A percentile compares a stretch with the other conserved stretches of the same genome.
These are phyloP conservation scores for Fusarium humuli DNA, from an alignment of 2,329 filamentous ascomycete genomes.

Conservation along the genomic window DNA sequence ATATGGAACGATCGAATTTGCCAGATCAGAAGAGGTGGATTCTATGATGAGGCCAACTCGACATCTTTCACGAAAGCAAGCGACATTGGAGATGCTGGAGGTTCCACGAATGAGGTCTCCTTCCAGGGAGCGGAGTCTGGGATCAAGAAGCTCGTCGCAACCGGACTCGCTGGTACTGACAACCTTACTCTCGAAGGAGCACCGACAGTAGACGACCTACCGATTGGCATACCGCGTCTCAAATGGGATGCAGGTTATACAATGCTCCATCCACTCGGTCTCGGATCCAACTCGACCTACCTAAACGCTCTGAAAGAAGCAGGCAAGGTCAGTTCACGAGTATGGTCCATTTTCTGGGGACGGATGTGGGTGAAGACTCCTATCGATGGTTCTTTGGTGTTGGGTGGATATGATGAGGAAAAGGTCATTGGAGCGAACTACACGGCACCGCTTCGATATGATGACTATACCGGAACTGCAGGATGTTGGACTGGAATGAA, in stretches of 20 bases:
- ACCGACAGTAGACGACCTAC: slow-evolving; percentile 17
- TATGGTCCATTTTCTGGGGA: slow-evolving; percentile 53
- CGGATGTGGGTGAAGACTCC: slow-evolving; percentile 47
- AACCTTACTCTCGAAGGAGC: slow-evolving; percentile 13
- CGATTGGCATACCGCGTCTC: slow-evolving; percentile 46
- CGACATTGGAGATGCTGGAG: slow-evolving; percentile 31
- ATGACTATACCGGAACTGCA: slow-evolving; percentile 29
- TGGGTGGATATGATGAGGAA: slow-evolving; percentile 51
- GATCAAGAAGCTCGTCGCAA: slow-evolving; percentile 41
- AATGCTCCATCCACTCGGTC: slow-evolving; percentile 45
- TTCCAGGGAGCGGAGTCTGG: slow-evolving; percentile 38
- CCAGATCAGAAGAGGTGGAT: slow-evolving; percentile 41
- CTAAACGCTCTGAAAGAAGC: slow-evolving; percentile 43
- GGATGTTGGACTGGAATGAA: slow-evolving; percentile 41
- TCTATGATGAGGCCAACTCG: slow-evolving; percentile 33
- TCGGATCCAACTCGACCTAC: slow-evolving; percentile 49
- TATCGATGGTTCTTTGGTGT: slow-evolving; percentile 48
- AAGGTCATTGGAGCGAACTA: slow-evolving; percentile 48
- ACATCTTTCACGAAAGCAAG: slow-evolving; percentile 27
- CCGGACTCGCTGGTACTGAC: slow-evolving; percentile 43
- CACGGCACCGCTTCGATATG: slow-evolving; percentile 40
- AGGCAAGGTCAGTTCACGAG: slow-evolving; percentile 42
- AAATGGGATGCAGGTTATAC: slow-evolving; percentile 49
- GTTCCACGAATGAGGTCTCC: slow-evolving; percentile 22
- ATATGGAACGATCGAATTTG: slow-evolving; percentile 50